Evolutionary conservation across 208 protist species (phyloP).

Genomic region (Borovskyia barvae): DNA sequence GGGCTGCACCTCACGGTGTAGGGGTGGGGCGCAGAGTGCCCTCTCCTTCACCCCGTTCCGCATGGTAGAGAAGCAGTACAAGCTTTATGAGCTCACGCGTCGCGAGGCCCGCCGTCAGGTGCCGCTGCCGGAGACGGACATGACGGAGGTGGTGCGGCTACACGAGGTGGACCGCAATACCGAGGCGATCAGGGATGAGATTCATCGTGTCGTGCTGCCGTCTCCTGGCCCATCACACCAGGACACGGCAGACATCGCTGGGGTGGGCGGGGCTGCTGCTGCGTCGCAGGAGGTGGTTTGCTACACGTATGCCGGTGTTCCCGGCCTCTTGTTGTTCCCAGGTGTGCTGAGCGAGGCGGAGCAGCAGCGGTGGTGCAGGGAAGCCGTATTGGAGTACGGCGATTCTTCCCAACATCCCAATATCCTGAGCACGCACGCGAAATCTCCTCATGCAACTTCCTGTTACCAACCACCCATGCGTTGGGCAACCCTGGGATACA

Average conservation of each 20-base stretch:
- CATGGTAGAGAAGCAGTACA: conserved; percentile 58
- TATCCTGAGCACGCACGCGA: conserved; percentile 81
- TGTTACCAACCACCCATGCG: conserved; percentile 85
- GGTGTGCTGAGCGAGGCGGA: conserved; percentile 38
- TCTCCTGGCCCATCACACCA: not conserved
- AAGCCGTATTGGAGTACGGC: conserved; percentile 57
- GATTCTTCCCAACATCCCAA: conserved; percentile 67
- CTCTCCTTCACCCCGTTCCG: conserved; percentile 49
- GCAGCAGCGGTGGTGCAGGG: conserved; percentile 56
- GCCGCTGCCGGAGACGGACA: conserved; percentile 31
- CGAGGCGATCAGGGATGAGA: conserved; percentile 31
- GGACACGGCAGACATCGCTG: not conserved
- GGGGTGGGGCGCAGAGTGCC: conserved; percentile 7
- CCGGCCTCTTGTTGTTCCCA: conserved; percentile 72
- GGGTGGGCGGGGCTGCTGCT: not conserved
- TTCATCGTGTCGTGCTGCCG: conserved; percentile 32
- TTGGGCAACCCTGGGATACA: conserved; percentile 87
- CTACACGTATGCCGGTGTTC: conserved; percentile 72
- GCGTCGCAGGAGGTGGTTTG: conserved; percentile 19
- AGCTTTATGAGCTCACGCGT: conserved; percentile 60
- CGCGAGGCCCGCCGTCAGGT: conserved; percentile 32
- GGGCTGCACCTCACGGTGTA: conserved; percentile 5
- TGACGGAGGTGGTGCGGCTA: conserved; percentile 68
- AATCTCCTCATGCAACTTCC: conserved; percentile 39
- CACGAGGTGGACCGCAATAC: conserved; percentile 54